Evolutionary conservation across 2,329 filamentous ascomycete species (phyloP).

Genomic region (Calonectria ilicicola): DNA sequence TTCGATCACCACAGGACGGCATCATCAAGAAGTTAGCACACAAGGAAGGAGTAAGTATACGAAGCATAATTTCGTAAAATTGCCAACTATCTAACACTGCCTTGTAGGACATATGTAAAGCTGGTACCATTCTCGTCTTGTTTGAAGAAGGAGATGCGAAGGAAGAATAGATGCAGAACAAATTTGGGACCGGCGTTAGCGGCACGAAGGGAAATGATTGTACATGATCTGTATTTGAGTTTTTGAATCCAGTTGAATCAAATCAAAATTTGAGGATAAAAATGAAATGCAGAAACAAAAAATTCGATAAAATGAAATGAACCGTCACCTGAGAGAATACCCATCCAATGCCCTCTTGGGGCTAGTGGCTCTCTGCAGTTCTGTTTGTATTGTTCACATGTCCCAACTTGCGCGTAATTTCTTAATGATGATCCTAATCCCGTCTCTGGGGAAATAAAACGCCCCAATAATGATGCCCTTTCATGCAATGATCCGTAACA

Average conservation of each 20-base stretch:
- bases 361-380: conserved; percentile 6
- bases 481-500: conserved; percentile 5
- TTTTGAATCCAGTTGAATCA: conserved; percentile 19
- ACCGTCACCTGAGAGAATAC: neutral
- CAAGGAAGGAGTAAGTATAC: conserved; percentile 74
- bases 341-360: neutral
- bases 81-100: neutral
- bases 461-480: conserved; percentile 18
- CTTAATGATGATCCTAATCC: conserved; percentile 2
- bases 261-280: neutral
- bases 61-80: neutral
- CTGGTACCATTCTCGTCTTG: conserved; percentile 78
- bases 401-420: conserved; percentile 1
- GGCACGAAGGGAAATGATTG: conserved; percentile 26
- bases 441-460: conserved; percentile 8
- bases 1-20: conserved; percentile 80
- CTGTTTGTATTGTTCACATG: neutral
- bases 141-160: conserved; percentile 68
- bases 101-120: conserved; percentile 79
- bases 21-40: conserved; percentile 80
- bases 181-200: conserved; percentile 26
- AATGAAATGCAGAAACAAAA: neutral
- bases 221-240: conserved; percentile 24
- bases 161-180: conserved; percentile 37
- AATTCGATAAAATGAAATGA: neutral